Base-by-base conservation (phyloP, 192 early-diverging fungal genomes). In the Oehlia diaphana region DNA sequence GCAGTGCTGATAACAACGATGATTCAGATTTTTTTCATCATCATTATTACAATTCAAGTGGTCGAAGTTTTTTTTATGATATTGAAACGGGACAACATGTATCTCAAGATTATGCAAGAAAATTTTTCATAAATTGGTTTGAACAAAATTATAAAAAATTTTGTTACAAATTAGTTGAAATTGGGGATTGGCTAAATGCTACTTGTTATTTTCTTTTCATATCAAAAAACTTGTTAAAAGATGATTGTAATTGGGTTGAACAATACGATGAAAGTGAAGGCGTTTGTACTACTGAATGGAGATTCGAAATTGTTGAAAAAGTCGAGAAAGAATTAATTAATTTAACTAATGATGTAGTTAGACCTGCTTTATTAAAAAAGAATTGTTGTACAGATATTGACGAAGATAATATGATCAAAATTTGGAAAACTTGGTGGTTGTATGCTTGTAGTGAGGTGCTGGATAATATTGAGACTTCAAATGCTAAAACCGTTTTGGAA, bases 401-500 rank as follows among this genome's bases (percentile, higher is more conserved):
- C 28, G 63, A 13, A 13, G 63, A 65, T 26, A 19, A 65, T 9
- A 65, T 65, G 63, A 65, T 28, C 26, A 65, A 31, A 28, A 12
- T 65, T 65, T 65, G 63, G 63, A 65, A 65, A 65, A 65, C 63
- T 65, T 65, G 63, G 63, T 65, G 63, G 63, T 65, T 65, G 12
- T 65, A 65, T 28, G 63, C 63, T 65, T 65, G 63, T 65, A 28
- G 23, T 28, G 63, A 65, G 12, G 63, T 65, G 9, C 31, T 65
- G 7, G 63, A 65, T 28, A 31, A 31, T 9, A 28, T 65, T 23
- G 63, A 65, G 26, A 65, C 63, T 10, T 28, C 28, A 28, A 31
- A 65, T 65, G 63, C 28, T 4, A 65, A 65, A 65, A 26, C 9
- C 3, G 28, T 23, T 65, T 31, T 65, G 28, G 63, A 65, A 65